Evolutionary conservation across 805 yeast genomes (phyloP).

Genomic region (Alloascoidea africana): DNA sequence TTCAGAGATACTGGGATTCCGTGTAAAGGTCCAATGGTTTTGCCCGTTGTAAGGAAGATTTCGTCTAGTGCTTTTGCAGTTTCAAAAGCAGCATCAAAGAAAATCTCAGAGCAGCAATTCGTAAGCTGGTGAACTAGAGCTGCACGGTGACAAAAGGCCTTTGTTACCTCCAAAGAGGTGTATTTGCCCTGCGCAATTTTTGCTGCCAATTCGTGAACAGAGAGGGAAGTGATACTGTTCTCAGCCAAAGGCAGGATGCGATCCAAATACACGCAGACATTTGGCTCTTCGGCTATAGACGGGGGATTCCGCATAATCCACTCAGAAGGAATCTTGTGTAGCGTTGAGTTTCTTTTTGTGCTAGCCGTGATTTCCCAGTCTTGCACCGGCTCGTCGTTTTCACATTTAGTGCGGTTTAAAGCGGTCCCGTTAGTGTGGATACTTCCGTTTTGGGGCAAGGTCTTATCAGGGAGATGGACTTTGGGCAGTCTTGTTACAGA

Average conservation of each 20-base stretch:
- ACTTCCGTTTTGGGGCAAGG: no score
- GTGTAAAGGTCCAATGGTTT: constrained; percentile 44
- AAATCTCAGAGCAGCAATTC: constrained; percentile 18
- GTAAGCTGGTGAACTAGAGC: constrained; percentile 40
- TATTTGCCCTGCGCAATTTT: constrained; percentile 16
- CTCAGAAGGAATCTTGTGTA: neutral
- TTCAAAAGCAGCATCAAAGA: constrained; percentile 16
- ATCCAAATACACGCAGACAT: neutral
- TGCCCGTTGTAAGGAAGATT: constrained; percentile 28
- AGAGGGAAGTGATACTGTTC: constrained; percentile 12
- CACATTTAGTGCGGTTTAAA: no score
- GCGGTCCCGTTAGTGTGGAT: no score
- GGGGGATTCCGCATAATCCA: neutral
- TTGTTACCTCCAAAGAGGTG: constrained; percentile 29
- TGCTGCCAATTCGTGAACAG: constrained; percentile 10
- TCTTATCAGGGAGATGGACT: no score
- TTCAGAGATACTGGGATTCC: constrained; percentile 54
- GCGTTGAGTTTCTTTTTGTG: neutral
- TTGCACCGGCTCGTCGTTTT: no score
- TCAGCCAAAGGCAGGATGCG: constrained; percentile 10
- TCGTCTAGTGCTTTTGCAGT: constrained; percentile 42
- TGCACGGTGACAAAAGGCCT: constrained; percentile 44
- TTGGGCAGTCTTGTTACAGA: no score
- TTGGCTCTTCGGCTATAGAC: neutral
- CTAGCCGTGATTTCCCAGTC: neutral